Base-by-base conservation (phyloP, 2,329 filamentous ascomycete genomes). In the Dactylonectria estremocensis region DNA sequence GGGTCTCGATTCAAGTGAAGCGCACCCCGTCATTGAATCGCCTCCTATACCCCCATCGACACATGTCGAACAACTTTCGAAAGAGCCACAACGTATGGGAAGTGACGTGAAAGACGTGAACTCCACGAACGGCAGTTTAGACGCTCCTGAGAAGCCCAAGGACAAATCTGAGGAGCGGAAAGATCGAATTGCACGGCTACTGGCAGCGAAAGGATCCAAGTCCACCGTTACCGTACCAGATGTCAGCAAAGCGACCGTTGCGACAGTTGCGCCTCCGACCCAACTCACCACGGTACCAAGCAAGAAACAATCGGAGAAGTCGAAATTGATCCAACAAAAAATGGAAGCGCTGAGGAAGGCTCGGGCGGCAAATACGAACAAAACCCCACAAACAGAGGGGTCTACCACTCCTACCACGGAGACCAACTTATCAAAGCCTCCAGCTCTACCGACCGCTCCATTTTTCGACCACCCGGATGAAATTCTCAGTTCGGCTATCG, bases 131-230 rank as follows among this genome's bases (percentile, higher is more conserved):
- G 33, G 14, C 46, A 28, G 28, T 50, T 10, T 61, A 48, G 33
- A 73, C 72, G 35, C 72, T 72, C 81, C 85, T 8, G 84, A 91
- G 67, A 89, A 92, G 74, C 86, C 58, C 3, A 73, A 72, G n/a
- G 76, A 80, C 45, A 81, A 79, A 69, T 84, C 87, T 8, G 85
- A 92, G 70, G 90, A 93, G 75, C 87, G 93, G 22, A 93, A 93
- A 72, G 92, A 94, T 71, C 89, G 93, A 48, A 93, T 95, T 67
- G 92, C 93, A 4, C 89, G 91, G 55, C 86, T 95, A 62, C 85
- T 95, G 61, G 93, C 93, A n/a, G 90, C 89, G 1, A 95, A 93
- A 78, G 87, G 87, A 58, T 88, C 89, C 37, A 92, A 91, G 37
- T 58, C 75, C 62, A 49, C 74, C 28, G 68, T 73, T 28, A 60